Percentiles rank a stretch among this genome's conserved stretches.
Conservation (phyloP, 139 green algal species). For the Volvox africanus region DNA sequence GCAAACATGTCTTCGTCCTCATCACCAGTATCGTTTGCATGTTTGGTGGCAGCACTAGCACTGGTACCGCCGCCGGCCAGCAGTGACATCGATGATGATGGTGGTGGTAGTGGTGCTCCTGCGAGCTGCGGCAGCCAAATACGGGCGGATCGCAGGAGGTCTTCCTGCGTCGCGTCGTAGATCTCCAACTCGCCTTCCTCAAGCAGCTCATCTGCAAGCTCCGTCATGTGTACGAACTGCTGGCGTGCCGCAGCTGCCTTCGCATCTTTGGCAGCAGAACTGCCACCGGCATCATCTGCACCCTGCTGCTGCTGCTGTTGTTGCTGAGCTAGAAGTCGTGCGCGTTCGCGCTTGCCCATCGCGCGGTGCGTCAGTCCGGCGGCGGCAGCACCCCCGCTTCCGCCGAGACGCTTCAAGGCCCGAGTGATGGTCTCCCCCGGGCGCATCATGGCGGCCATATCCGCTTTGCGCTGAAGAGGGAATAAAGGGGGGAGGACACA, state of each 20-base stretch:
- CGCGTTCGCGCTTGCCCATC: constrained; percentile 66
- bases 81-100: neutral
- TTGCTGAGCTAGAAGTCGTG: constrained; percentile 49
- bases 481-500: no score
- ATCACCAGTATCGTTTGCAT: neutral
- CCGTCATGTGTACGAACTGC: constrained; percentile 53
- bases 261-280: neutral
- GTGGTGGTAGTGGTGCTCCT: neutral
- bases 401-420: constrained; percentile 77
- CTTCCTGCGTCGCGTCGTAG: constrained; percentile 46
- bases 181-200: constrained; percentile 57
- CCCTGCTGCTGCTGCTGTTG: constrained; percentile 29
- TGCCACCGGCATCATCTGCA: neutral
- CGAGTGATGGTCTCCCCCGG: constrained; percentile 72
- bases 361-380: constrained; percentile 10
- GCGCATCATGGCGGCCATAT: constrained; percentile 67
- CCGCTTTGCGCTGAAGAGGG: constrained; percentile 49
- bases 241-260: neutral
- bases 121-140: constrained; percentile 51
- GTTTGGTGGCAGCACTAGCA: neutral
- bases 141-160: constrained; percentile 64
- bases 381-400: neutral
- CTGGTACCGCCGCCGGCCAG: neutral
- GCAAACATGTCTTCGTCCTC: constrained; percentile 81
- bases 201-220: constrained; percentile 64